Evolutionary conservation across 2,329 filamentous ascomycete species (phyloP).

Genomic region (Alternaria ventricosa): DNA sequence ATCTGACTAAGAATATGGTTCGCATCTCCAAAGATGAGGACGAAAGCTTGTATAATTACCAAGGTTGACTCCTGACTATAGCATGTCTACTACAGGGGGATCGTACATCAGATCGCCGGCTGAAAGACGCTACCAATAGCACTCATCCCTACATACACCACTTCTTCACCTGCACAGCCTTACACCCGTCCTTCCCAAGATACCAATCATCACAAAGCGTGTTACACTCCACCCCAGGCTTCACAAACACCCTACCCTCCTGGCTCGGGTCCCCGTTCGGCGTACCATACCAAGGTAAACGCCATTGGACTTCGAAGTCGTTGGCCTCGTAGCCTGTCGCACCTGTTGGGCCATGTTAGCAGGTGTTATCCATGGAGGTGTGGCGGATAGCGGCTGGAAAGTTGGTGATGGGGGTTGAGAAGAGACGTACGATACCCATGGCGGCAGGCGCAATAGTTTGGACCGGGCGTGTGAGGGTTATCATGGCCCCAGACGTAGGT

Average conservation of each 20-base stretch:
- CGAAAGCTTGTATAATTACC: too few relatives aligned
- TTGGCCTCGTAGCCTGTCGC: background rate
- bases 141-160: background rate
- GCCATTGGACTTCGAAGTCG: background rate
- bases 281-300: constrained; percentile 1
- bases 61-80: too few relatives aligned
- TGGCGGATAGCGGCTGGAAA: too few relatives aligned
- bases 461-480: background rate
- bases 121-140: too few relatives aligned
- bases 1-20: too few relatives aligned
- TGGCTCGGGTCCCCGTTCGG: constrained; percentile 13
- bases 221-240: constrained; percentile 22
- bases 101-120: too few relatives aligned
- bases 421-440: constrained; percentile 2
- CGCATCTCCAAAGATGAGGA: too few relatives aligned
- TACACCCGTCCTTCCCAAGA: constrained; percentile 26
- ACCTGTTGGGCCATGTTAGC: background rate
- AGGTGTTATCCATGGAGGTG: background rate
- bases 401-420: too few relatives aligned
- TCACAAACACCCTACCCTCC: constrained; percentile 25
- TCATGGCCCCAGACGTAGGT: constrained; percentile 32
- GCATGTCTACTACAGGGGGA: too few relatives aligned
- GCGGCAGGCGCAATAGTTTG: constrained; percentile 2
- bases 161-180: constrained; percentile 15
- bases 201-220: constrained; percentile 20